phyloP scores from a whole-genome alignment of 345 rosid species.

The Salix dunnii region DNA sequence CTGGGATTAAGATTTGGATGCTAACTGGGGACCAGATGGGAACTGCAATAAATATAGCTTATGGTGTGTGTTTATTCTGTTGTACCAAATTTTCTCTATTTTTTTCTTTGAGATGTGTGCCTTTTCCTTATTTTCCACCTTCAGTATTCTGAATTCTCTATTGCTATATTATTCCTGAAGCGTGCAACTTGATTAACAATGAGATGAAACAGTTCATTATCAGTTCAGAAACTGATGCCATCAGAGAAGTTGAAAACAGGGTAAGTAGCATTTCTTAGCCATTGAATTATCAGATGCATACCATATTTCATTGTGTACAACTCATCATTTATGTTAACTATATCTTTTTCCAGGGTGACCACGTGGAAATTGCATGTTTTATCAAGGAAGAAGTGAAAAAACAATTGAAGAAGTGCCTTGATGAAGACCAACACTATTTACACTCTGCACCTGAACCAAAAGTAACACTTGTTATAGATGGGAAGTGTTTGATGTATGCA shows the following conservation, averaged over 20 bases:
- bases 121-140: constrained; percentile 6
- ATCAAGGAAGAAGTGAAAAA: constrained; percentile 82
- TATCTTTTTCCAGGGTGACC: constrained; percentile 70
- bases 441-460: constrained; percentile 64
- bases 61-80: constrained; percentile 48
- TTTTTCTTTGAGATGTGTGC: constrained; percentile 3
- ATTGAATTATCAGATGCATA: constrained; percentile 6
- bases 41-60: constrained; percentile 98
- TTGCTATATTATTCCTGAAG: constrained; percentile 48
- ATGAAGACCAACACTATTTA: constrained; percentile 71
- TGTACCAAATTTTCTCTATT: not conserved
- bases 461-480: constrained; percentile 84
- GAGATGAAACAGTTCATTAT: constrained; percentile 92
- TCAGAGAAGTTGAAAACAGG: constrained; percentile 84
- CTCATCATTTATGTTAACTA: not conserved
- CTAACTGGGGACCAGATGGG: constrained; percentile 98
- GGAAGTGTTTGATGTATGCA: constrained; percentile 96
- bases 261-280: constrained; percentile 39
- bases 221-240: constrained; percentile 87
- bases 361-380: constrained; percentile 80
- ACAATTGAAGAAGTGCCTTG: constrained; percentile 70
- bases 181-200: constrained; percentile 95
- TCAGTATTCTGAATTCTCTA: constrained; percentile 17
- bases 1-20: constrained; percentile 99
- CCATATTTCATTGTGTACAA: not conserved